Evolutionary conservation across 768 basidiomycete genomes (phyloP), one percentile per base, ranked within the genome.

Genomic region (Kondoa subrosea): DNA sequence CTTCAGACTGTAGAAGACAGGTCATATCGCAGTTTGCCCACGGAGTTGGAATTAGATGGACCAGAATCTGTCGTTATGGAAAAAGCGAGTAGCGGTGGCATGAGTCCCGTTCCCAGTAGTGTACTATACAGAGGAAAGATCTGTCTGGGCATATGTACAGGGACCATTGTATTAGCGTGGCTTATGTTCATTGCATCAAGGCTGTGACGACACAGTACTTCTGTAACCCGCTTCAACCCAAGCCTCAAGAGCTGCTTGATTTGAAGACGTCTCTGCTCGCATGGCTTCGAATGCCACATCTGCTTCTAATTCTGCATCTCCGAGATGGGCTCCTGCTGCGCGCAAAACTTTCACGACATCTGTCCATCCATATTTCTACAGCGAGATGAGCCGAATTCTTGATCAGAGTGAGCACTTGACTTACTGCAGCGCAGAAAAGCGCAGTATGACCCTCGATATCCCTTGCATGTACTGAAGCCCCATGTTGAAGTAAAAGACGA

Each of bases 381-480:
- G 71, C 15, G 12, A 50, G 40, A 21, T 50, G 21, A 50, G 40
- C 40, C 40, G 40, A 67, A 30, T 27, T 68, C 64, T 25, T 72
- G 32, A 3, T 59, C 70, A 50, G 12, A 8, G 40, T 8, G 21
- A 21, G 21, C 40, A 21, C 40, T 50, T 50, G 40, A 50, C 40
- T 50, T 50, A 50, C 40, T 30, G 64, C 68, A 8, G 73, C 72
- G 69, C 71, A 71, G 67, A 64, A 74, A 21, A 73, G 65, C 17
- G 74, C 56, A 1, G 75, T 72, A 65, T 74, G 74, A 4, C 73
- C 74, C 4, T 71, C 67, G 21, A 64, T 57, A 64, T 77, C 77
- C 26, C 77, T 70, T 1, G 67, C 65, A 64, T 77, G 77, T 0
- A 77, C 76, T 21, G 72, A 73, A 0, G 75, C 75, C 3, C 76